phyloP scores from a whole-genome alignment of 164 flowering plant species.

The Echeveria elegans region DNA sequence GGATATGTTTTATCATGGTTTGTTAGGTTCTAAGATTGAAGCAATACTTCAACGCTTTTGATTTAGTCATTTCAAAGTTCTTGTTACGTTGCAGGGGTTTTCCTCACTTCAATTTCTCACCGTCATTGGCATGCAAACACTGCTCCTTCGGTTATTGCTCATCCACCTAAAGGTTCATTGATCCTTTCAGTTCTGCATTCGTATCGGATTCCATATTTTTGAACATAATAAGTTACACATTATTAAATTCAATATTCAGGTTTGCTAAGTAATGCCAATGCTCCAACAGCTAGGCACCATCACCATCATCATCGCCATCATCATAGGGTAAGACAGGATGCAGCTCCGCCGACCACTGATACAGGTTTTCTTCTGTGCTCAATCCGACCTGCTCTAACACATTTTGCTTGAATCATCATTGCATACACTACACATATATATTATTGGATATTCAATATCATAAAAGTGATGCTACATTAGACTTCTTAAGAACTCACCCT shows the following conservation, averaged over 20 bases:
- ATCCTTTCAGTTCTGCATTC: background rate
- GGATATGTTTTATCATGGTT: background rate
- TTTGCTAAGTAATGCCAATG: slow-evolving; percentile 17
- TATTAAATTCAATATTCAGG: slow-evolving; percentile 21
- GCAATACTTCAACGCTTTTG: background rate
- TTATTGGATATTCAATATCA: too few species aligned
- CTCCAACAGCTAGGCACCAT: slow-evolving; percentile 23
- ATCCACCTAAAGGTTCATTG: background rate
- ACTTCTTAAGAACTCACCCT: background rate
- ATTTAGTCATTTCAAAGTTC: background rate
- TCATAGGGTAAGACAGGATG: slow-evolving; percentile 20
- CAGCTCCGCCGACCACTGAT: slow-evolving; percentile 41
- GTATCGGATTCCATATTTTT: background rate
- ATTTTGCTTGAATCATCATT: background rate
- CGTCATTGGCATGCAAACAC: background rate
- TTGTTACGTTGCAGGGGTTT: background rate
- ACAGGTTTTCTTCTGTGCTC: background rate
- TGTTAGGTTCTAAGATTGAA: background rate
- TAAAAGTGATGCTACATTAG: background rate
- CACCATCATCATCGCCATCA: slow-evolving; percentile 19
- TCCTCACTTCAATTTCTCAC: background rate
- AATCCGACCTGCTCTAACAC: too few species aligned
- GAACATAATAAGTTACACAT: background rate
- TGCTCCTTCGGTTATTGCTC: background rate
- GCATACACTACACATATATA: too few species aligned